A percentile compares a stretch with the other conserved stretches of the same genome.
Evolutionary conservation across 169 alveolate genomes (phyloP).

Genomic region (Plasmodium berghei): DNA sequence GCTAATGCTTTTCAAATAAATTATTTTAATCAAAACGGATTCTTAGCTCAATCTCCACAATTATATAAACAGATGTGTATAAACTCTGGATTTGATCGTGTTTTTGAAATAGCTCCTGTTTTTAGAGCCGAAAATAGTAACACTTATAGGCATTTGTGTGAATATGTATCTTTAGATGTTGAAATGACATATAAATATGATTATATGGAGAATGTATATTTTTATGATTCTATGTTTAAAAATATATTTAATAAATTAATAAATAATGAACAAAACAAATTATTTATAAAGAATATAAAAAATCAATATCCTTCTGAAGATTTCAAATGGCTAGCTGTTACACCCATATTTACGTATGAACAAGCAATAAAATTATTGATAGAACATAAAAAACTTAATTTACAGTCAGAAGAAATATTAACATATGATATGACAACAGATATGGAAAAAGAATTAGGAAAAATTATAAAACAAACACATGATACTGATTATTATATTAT

Average conservation of each 20-base stretch:
- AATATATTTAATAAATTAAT: slow-evolving; percentile 91
- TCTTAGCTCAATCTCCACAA: slow-evolving; percentile 99
- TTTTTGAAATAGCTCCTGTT: slow-evolving; percentile 99
- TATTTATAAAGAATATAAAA: slow-evolving; percentile 53
- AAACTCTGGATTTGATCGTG: slow-evolving; percentile 96
- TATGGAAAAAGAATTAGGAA: slow-evolving; percentile 95
- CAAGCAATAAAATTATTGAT: slow-evolving; percentile 87
- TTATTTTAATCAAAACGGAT: slow-evolving; percentile 92
- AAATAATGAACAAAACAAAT: slow-evolving; percentile 36
- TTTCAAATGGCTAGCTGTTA: slow-evolving; percentile 60
- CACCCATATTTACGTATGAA: slow-evolving; percentile 74
- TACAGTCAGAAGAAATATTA: slow-evolving; percentile 88
- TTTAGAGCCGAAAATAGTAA: slow-evolving; percentile 99
- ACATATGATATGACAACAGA: slow-evolving; percentile 94
- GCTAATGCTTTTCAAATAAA: slow-evolving; percentile 95
- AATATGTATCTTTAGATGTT: slow-evolving; percentile 98
- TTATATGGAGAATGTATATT: slow-evolving; percentile 96
- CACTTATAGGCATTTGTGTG: slow-evolving; percentile 99
- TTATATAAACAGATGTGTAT: slow-evolving; percentile 99
- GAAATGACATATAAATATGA: slow-evolving; percentile 97
- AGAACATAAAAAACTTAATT: slow-evolving; percentile 77
- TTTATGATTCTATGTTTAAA: slow-evolving; percentile 92
- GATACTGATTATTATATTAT: slow-evolving; percentile 98
- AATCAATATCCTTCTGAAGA: slow-evolving; percentile 65
- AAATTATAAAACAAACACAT: slow-evolving; percentile 94